These are phyloP conservation scores for Calocera viscosa DNA, from an alignment of 768 basidiomycete genomes.

Conservation along the genomic window DNA sequence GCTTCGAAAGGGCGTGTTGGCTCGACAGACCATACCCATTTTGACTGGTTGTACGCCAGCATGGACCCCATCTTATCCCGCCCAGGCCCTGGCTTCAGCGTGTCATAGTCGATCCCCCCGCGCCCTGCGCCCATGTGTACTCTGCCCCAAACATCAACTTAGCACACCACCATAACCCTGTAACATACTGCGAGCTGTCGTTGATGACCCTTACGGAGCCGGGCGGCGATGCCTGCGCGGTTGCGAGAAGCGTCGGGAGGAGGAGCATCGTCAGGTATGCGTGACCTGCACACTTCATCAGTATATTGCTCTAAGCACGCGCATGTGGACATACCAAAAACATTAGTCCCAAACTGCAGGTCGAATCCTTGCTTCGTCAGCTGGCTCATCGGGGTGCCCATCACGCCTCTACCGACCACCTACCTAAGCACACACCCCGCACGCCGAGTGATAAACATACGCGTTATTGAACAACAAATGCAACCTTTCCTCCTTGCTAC, in stretches of 20 bases:
- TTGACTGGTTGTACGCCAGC: slow-evolving; percentile 4
- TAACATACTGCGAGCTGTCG: background rate
- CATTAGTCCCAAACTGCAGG: slow-evolving; percentile 45
- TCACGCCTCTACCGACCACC: slow-evolving; percentile 35
- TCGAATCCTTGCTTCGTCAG: slow-evolving; percentile 42
- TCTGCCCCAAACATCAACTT: background rate
- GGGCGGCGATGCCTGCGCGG: background rate
- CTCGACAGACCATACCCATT: slow-evolving; percentile 4
- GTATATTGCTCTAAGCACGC: background rate
- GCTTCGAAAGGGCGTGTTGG: background rate
- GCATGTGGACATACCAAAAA: slow-evolving; percentile 30
- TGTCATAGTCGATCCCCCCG: background rate
- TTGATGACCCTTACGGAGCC: slow-evolving; percentile 8
- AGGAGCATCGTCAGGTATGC: slow-evolving; percentile 4
- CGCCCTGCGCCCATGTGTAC: background rate
- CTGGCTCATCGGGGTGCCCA: slow-evolving; percentile 31
- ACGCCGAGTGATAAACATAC: background rate
- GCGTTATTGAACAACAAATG: slow-evolving; percentile 14
- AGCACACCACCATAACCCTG: no score
- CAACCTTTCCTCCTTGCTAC: slow-evolving; percentile 11
- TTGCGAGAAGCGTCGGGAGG: background rate
- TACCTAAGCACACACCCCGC: background rate
- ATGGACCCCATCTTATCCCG: background rate
- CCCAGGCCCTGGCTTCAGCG: background rate
- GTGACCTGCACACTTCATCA: background rate